phyloP scores from a whole-genome alignment of 352 stramenopile species.

The Phytophthora meadii region DNA sequence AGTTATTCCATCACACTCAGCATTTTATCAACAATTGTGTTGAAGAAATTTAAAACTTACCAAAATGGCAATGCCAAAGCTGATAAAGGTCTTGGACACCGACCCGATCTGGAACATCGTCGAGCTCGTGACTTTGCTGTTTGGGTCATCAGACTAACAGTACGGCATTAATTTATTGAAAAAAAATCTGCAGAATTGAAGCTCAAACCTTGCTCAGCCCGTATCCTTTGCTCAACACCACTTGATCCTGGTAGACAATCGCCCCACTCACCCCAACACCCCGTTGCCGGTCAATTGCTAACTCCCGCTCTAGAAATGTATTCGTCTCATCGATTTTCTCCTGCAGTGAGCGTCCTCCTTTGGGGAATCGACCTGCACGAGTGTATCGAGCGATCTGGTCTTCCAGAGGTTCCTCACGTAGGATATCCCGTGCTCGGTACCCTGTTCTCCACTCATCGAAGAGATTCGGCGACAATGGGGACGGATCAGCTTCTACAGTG shows the following conservation, averaged over 20 bases:
- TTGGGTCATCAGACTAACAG: conserved; percentile 34
- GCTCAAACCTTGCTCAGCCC: conserved; percentile 37
- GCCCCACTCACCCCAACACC: conserved; percentile 52
- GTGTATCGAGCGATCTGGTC: conserved; percentile 44
- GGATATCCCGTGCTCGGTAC: conserved; percentile 20
- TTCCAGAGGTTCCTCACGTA: conserved; percentile 31
- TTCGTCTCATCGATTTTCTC: background rate
- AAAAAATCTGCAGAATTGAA: background rate
- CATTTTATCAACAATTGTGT: no score
- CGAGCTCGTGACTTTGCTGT: conserved; percentile 42
- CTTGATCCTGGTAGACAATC: conserved; percentile 62
- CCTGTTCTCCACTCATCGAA: conserved; percentile 35
- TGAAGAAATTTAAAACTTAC: conserved; percentile 17
- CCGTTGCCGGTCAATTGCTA: conserved; percentile 20
- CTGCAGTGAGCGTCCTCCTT: background rate
- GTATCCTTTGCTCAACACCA: conserved; percentile 51
- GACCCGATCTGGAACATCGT: conserved; percentile 79
- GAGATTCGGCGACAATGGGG: conserved; percentile 25
- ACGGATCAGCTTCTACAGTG: conserved; percentile 4
- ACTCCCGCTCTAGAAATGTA: background rate
- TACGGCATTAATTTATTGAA: background rate
- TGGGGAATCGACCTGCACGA: conserved; percentile 40
- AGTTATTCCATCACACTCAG: no score
- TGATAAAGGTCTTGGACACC: conserved; percentile 72
- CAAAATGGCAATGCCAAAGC: conserved; percentile 48